phyloP scores from a whole-genome alignment of 495 filamentous ascomycete species.

The Aspergillus mulundensis region DNA sequence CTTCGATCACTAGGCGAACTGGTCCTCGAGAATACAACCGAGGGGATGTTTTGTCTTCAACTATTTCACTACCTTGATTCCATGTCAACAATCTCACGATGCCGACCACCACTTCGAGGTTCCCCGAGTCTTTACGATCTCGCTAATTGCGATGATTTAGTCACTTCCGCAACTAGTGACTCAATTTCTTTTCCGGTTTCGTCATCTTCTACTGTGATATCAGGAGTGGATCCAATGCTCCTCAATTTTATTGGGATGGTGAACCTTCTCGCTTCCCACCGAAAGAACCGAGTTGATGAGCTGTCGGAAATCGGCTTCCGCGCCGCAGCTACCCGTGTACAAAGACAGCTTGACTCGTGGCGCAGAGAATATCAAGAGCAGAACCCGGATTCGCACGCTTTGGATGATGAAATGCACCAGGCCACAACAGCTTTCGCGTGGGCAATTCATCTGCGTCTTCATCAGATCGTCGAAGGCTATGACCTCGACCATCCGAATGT shows the following conservation, averaged over 20 bases:
- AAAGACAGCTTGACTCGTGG: neutral
- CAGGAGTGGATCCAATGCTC: slow-evolving; percentile 21
- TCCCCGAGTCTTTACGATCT: slow-evolving; percentile 19
- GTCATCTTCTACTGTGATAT: neutral
- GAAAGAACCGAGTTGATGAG: slow-evolving; percentile 26
- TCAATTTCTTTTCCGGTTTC: no score
- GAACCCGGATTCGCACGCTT: no score
- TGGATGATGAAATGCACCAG: no score
- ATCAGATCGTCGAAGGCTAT: no score
- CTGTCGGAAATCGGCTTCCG: slow-evolving; percentile 30
- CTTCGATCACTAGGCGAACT: slow-evolving; percentile 18
- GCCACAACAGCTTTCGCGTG: no score
- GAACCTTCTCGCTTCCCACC: slow-evolving; percentile 27
- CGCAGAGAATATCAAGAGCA: no score
- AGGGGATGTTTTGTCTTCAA: slow-evolving; percentile 25
- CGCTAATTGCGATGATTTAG: slow-evolving; percentile 1
- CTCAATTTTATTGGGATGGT: slow-evolving; percentile 28
- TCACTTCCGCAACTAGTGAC: no score
- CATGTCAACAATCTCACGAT: slow-evolving; percentile 31
- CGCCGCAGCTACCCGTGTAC: slow-evolving; percentile 22
- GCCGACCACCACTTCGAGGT: slow-evolving; percentile 24
- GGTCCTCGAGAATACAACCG: neutral
- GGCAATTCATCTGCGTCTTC: no score
- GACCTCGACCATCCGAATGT: no score
- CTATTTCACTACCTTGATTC: slow-evolving; percentile 30